phyloP scores from a whole-genome alignment of 176 grass and related monocot species.

The Triticum monococcum region DNA sequence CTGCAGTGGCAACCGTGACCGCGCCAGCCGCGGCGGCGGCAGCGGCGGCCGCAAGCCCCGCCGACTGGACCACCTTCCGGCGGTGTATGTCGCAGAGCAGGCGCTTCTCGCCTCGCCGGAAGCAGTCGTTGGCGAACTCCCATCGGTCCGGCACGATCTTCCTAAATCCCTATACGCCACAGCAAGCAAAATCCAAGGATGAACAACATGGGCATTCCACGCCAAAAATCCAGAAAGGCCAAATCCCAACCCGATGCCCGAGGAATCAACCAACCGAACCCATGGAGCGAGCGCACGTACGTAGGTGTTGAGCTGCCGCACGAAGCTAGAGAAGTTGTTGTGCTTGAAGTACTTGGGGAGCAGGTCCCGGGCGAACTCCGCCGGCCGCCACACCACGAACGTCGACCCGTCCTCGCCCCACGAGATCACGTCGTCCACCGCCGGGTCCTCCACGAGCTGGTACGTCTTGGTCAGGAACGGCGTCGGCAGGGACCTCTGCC shows the following conservation, averaged over 20 bases:
- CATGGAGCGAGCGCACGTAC: constrained; percentile 17
- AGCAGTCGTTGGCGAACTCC: constrained; percentile 90
- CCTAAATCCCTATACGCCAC: constrained; percentile 77
- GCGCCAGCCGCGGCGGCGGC: constrained; percentile 4
- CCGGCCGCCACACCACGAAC: constrained; percentile 89
- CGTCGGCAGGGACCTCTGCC: constrained; percentile 77
- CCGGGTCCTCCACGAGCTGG: constrained; percentile 80
- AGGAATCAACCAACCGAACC: background rate
- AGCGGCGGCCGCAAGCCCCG: constrained; percentile 7
- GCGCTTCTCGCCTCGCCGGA: constrained; percentile 65
- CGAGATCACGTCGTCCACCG: constrained; percentile 87
- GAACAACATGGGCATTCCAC: constrained; percentile 19
- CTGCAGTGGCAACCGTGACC: constrained; percentile 39
- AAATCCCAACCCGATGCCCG: background rate
- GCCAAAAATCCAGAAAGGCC: background rate
- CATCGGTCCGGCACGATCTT: constrained; percentile 82
- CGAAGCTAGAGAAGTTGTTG: constrained; percentile 98
- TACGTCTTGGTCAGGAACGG: constrained; percentile 96
- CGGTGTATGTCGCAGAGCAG: constrained; percentile 80
- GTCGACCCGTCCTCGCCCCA: constrained; percentile 87
- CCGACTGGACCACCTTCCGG: constrained; percentile 41
- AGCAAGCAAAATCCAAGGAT: constrained; percentile 38
- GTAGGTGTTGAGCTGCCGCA: constrained; percentile 96
- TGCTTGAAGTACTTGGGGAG: constrained; percentile 98
- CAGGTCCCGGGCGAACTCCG: constrained; percentile 86